Conservation (phyloP, 2,329 filamentous ascomycete species). For the Talaromyces pinophilus region DNA sequence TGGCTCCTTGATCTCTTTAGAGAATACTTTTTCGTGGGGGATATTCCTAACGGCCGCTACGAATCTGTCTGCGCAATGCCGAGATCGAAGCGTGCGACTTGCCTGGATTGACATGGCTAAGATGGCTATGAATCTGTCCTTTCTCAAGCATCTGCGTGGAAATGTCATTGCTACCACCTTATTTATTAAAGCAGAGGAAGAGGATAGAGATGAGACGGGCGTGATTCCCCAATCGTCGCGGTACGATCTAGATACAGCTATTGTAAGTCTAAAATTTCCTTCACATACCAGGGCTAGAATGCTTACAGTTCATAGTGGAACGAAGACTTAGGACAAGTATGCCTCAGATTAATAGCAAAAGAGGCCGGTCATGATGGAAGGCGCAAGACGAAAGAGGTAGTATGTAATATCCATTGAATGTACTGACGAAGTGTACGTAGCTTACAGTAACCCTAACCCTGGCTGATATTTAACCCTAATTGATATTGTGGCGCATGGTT, state of each 20-base stretch:
- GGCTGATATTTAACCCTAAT: background rate
- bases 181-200: background rate
- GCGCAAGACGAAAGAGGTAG: background rate
- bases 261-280: background rate
- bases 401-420: background rate
- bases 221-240: conserved; percentile 1
- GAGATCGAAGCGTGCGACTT: conserved; percentile 3
- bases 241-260: conserved; percentile 1
- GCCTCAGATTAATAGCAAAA: background rate
- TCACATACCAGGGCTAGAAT: background rate
- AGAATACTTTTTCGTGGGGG: conserved; percentile 2
- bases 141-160: background rate
- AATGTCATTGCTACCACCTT: background rate
- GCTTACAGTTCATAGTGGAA: background rate
- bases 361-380: background rate
- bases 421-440: background rate
- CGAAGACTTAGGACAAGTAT: background rate
- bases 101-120: background rate
- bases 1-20: conserved; percentile 11
- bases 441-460: background rate
- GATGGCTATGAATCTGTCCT: background rate
- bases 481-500: background rate
- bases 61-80: background rate
- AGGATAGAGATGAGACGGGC: background rate
- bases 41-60: conserved; percentile 9